phyloP scores from a whole-genome alignment of 768 basidiomycete genomes.

The Amanita rimosa region DNA sequence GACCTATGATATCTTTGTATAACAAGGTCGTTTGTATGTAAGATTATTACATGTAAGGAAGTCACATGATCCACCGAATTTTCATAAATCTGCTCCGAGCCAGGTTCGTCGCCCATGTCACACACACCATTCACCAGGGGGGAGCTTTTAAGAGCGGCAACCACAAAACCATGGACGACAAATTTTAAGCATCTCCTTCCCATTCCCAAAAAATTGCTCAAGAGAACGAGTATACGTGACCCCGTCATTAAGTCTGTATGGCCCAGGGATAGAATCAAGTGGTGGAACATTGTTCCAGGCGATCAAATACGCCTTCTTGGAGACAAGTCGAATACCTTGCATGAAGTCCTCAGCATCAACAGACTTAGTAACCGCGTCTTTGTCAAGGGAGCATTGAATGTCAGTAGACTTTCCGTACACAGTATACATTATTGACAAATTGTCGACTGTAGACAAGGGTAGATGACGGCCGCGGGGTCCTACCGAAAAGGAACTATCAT shows the following conservation, averaged over 20 bases:
- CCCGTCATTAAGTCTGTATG: conserved; percentile 43
- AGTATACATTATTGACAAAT: background rate
- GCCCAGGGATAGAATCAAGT: conserved; percentile 62
- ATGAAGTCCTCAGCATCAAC: conserved; percentile 68
- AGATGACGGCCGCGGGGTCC: conserved; percentile 18
- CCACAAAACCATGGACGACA: conserved; percentile 44
- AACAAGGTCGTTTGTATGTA: background rate
- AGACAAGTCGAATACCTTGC: conserved; percentile 45
- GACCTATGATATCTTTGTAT: background rate
- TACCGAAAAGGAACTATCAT: conserved; percentile 42
- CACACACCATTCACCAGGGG: conserved; percentile 20
- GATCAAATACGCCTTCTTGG: conserved; percentile 67
- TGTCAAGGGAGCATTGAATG: conserved; percentile 33
- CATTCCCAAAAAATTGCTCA: conserved; percentile 43
- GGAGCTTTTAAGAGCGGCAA: conserved; percentile 35
- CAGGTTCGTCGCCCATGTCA: conserved; percentile 12
- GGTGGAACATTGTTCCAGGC: conserved; percentile 83
- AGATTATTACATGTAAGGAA: background rate
- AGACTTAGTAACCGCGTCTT: conserved; percentile 58
- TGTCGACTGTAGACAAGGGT: conserved; percentile 10
- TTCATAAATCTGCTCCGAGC: too few species aligned
- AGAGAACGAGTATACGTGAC: conserved; percentile 32
- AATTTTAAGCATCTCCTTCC: conserved; percentile 56
- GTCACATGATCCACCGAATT: conserved; percentile 1
- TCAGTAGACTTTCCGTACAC: conserved; percentile 10